Base-by-base conservation (phyloP, 2,329 filamentous ascomycete species). In the Aspergillus floridensis region DNA sequence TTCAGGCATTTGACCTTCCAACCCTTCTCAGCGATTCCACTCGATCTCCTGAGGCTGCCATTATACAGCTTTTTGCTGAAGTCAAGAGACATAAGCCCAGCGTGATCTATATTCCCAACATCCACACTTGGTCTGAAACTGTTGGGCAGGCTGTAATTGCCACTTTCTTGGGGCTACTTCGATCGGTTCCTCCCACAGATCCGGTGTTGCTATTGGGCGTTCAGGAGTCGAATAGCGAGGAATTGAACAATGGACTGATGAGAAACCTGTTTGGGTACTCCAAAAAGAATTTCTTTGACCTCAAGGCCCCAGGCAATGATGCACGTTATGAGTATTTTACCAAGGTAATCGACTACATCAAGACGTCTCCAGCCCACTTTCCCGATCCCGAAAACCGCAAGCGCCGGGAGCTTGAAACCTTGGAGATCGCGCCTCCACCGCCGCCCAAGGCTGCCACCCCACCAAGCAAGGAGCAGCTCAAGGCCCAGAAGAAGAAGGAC, bases 51-150 rank as follows among this genome's bases (percentile, higher is more conserved):
- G 95, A 98, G 78, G 90, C 95, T 66, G 91, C 93, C 10, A 87
- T 99, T 63, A 92, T 96, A 12, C 88, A 93, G 65, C 82, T 96
- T 7, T 98, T 99, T 71, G 88, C 91, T 0, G 95, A 98, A 77
- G 91, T 96, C 41, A 91, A 93, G 74, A 88, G 93, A 41, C 92
- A 97, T 73, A 97, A 96, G 74, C 95, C 95, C 0, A 96, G 92
- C 72, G 91, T 98, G 41, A 95, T 99, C 54, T 98, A 93, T 75
- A 90, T 99, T 48, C 93, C 95, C 2, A 89, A 92, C 66, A 86
- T 98, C 52, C 90, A 96, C 66, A 84, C 88, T 7, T 99, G 95
- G 95, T 93, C 92, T 71, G 78, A 84, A 12, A 88, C 90, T 0
- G 79, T 92, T 44, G 86, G 88, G 2, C 78, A 79, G 12, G 72